Evolutionary conservation across 2,329 filamentous ascomycete genomes (phyloP).

Genomic region (Aspergillus sp.): DNA sequence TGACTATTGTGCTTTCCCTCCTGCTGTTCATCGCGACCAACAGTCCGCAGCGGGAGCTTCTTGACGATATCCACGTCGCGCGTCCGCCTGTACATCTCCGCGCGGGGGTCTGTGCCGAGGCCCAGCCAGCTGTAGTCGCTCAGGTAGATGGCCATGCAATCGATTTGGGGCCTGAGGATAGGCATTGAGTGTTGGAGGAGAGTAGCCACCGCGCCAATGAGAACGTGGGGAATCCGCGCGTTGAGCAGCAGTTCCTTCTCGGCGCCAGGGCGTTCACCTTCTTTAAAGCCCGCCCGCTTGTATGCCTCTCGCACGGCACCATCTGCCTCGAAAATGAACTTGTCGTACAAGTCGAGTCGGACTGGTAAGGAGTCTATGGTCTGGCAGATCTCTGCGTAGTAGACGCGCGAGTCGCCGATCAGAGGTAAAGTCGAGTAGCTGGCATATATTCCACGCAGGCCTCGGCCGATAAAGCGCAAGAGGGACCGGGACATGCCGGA

Average conservation of each 20-base stretch:
- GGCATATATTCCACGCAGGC: constrained; percentile 57
- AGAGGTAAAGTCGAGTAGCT: constrained; percentile 39
- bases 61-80: constrained; percentile 59
- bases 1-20: constrained; percentile 5
- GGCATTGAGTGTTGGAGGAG: constrained; percentile 52
- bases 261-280: constrained; percentile 44
- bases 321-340: constrained; percentile 63
- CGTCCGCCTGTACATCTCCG: constrained; percentile 59
- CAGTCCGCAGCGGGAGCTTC: constrained; percentile 40
- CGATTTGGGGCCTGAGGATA: constrained; percentile 57
- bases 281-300: constrained; percentile 42
- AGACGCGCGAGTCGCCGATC: constrained; percentile 36
- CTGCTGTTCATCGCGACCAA: constrained; percentile 1
- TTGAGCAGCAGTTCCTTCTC: constrained; percentile 56
- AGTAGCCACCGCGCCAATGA: constrained; percentile 47
- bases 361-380: constrained; percentile 53
- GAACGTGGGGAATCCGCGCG: constrained; percentile 49
- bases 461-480: constrained; percentile 65
- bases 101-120: constrained; percentile 56
- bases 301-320: constrained; percentile 62
- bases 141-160: constrained; percentile 69
- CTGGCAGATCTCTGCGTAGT: constrained; percentile 55
- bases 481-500: constrained; percentile 73
- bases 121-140: constrained; percentile 69
- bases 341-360: constrained; percentile 61